Base-by-base conservation (phyloP, 2,329 filamentous ascomycete species). In the Exophiala aquamarina region DNA sequence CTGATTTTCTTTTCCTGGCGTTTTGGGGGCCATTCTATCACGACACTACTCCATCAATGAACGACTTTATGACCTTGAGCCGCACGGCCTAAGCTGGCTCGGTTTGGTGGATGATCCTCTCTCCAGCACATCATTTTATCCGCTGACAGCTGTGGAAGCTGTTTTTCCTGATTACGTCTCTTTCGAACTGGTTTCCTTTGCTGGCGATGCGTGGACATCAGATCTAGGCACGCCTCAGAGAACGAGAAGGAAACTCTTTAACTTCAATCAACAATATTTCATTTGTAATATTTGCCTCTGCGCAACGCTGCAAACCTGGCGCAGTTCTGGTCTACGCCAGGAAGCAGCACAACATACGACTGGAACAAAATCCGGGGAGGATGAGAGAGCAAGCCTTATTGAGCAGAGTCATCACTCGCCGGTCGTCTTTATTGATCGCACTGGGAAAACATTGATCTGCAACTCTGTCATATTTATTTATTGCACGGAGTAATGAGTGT, bases 351-450 rank as follows among this genome's bases (percentile, higher is more conserved):
- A 40, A 32, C 35, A 31, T 35, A 32, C 39, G 32, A 29, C 15
- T 41, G 35, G 28, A 44, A 28, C 20, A 31, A 41, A 47, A 39
- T 41, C 20, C 31, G 29, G 46, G 14, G 41, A 37, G 23, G 11
- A 11, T 26, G 23, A 11, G 23, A 11, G 11, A 26, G 23, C 23
- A 21, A 38, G 15, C 21, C 52, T 51, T 35, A 37, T 54, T 47
- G 31, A 31, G 52, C 52, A 51, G 52, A 45, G 15, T 29, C 15
- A 44, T 33, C 26, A 48, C 44, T 47, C 20, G 42, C 57, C 52
- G 54, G 58, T 57, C 58, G 48, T 60, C 58, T 60, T 60, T 32
- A 58, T 47, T 60, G 58, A 60, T 55, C 41, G 58, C 48, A 60
- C 58, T 59, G 55, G 54, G 19, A 38, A 34, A 42, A 55, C 50